Evolutionary conservation across 1,139 yeast species (phyloP), one percentile per base, ranked within the genome.

Genomic region (Candida tropicalis): DNA sequence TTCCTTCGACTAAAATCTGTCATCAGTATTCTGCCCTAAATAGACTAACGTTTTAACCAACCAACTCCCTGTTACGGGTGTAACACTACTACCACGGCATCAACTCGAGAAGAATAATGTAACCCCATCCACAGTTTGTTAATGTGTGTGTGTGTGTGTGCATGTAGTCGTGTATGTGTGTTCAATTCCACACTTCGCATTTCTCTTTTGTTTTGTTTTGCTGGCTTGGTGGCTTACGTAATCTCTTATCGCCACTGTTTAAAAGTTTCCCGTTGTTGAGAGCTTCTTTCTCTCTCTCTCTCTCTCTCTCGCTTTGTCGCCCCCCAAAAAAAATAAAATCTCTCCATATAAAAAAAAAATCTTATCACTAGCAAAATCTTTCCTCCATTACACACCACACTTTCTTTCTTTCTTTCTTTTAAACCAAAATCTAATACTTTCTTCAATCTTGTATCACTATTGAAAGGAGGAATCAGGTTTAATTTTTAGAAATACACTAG

Each of bases 221-320:
- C n/a, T 15, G 11, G 11, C 4, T 28, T 15, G 32, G n/a, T n/a
- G n/a, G n/a, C n/a, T n/a, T 16, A 7, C 4, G 20, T 15, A 28
- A 28, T 15, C 11, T 32, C 26, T 39, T 33, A 33, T 33, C 35
- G 35, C 35, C 35, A 33, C 35, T 33, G 26, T n/a, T n/a, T n/a
- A n/a, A n/a, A n/a, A n/a, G n/a, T n/a, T n/a, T n/a, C n/a, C n/a
- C n/a, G n/a, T n/a, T n/a, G n/a, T n/a, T n/a, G n/a, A n/a, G n/a
- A n/a, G n/a, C n/a, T 22, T 5, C 7, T 34, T 13, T 7, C 3
- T 7, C 13, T 17, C 24, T 31, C 37, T 34, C 28, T 15, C 37
- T 15, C 20, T 23, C 37, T 17, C 24, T 5, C 12, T n/a, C 9
- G 9, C 20, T 10, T 20, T 20, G 23, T 6, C 23, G 15, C 20